A percentile compares a stretch with the other conserved stretches of the same genome.
Evolutionary conservation across 2,329 filamentous ascomycete species (phyloP).

Genomic region (Paraconiothyrium sp.): DNA sequence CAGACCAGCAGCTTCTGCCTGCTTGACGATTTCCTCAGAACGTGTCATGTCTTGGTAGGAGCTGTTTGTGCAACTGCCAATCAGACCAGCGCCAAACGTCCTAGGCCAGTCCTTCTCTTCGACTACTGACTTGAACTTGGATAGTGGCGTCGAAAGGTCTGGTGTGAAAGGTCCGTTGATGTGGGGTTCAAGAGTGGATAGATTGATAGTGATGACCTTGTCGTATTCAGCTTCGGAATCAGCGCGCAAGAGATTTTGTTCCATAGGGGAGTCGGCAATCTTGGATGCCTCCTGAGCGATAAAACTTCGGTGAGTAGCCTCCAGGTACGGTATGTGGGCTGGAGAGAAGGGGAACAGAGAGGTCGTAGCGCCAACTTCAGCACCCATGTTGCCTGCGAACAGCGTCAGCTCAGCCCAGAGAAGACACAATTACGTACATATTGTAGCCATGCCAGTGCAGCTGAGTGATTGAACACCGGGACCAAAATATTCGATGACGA

Average conservation of each 20-base stretch:
- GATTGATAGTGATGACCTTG: slow-evolving; percentile 87
- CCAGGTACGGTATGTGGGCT: slow-evolving; percentile 84
- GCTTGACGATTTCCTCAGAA: slow-evolving; percentile 90
- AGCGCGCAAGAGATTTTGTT: slow-evolving; percentile 75
- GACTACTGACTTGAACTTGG: slow-evolving; percentile 86
- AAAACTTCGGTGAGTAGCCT: slow-evolving; percentile 79
- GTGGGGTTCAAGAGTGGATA: slow-evolving; percentile 90
- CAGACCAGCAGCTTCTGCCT: slow-evolving; percentile 87
- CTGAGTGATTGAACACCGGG: slow-evolving; percentile 89
- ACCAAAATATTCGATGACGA: slow-evolving; percentile 93
- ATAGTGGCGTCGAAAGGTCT: slow-evolving; percentile 91
- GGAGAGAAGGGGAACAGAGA: slow-evolving; percentile 93
- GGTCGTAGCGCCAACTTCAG: slow-evolving; percentile 92
- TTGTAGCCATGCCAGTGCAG: slow-evolving; percentile 91
- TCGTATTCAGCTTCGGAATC: slow-evolving; percentile 89
- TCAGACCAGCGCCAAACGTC: slow-evolving; percentile 89
- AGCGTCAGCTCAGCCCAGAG: background rate
- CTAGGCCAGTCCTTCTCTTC: slow-evolving; percentile 88
- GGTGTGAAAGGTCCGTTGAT: slow-evolving; percentile 98
- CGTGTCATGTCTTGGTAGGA: slow-evolving; percentile 99
- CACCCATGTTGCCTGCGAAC: slow-evolving; percentile 54
- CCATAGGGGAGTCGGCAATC: slow-evolving; percentile 65
- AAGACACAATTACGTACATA: slow-evolving; percentile 58
- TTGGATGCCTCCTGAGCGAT: slow-evolving; percentile 74
- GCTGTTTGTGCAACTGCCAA: slow-evolving; percentile 98